Evolutionary conservation across 169 alveolate genomes (phyloP), one percentile per base, ranked within the genome.

Genomic region (Plasmodium reichenowi): DNA sequence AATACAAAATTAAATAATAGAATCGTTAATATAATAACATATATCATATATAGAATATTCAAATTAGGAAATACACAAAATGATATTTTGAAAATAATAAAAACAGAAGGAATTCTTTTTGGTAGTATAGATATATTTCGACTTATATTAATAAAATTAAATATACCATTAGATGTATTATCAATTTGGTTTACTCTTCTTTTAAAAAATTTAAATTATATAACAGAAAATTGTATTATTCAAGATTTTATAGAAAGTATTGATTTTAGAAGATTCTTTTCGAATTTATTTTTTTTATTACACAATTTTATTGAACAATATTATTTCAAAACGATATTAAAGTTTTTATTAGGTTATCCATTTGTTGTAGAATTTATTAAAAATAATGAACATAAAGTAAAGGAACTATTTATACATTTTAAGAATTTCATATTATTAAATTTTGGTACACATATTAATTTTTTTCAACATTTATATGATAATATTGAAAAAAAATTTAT

Each of bases 381-480:
- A 32, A 54, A 83, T 2, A 17, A 86, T 86, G 88, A 86, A 12
- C 62, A 71, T 20, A 86, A 71, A 86, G 29, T 86, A 22, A 60
- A 71, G 10, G 70, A 72, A 45, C 72, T 86, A 47, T 20, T 86
- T 45, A 38, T 86, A 71, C 56, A 72, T 4, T 86, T 86, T 71
- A 86, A 71, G 59, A 60, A 56, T 29, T 71, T 86, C 15, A 60
- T 86, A 66, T 59, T 86, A 15, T 32, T 86, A 32, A 86, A 86
- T 38, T 86, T 72, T 86, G 92, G 88, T 15, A 86, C 68, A 13
- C 48, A 47, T 72, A 56, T 86, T 22, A 86, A 86, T 72, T 47
- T 86, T 47, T 72, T 86, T 47, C 92, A 72, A 64, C 88, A 72
- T 32, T 17, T 86, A 56, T 86, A 86, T 66, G 92, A 86, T 50